phyloP scores from a whole-genome alignment of 1,284 basidiomycete species.

The Pholiota adiposa region DNA sequence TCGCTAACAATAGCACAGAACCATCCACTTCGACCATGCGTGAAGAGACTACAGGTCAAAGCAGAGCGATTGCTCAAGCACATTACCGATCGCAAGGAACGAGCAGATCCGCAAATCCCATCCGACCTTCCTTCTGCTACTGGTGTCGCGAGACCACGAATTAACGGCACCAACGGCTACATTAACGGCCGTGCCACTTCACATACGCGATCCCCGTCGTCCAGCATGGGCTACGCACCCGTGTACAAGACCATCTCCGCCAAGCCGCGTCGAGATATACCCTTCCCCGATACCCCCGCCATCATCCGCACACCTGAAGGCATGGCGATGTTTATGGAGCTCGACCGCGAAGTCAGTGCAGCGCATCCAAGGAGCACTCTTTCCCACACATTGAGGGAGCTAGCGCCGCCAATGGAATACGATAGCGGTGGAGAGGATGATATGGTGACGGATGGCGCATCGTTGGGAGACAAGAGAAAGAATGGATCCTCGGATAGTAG shows the following conservation, averaged over 20 bases:
- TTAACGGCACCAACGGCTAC: constrained; percentile 40
- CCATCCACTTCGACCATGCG: constrained; percentile 84
- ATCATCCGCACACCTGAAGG: constrained; percentile 78
- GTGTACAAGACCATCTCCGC: constrained; percentile 9
- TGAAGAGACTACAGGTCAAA: constrained; percentile 76
- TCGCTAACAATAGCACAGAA: constrained; percentile 35
- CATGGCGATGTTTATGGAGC: constrained; percentile 67
- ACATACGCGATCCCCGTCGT: constrained; percentile 38
- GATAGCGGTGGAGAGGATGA: constrained; percentile 45
- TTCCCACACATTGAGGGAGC: constrained; percentile 43
- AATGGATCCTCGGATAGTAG: constrained; percentile 38
- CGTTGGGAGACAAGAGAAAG: constrained; percentile 65
- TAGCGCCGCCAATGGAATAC: constrained; percentile 42
- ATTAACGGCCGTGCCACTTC: constrained; percentile 36
- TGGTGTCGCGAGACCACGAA: constrained; percentile 33
- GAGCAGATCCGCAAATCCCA: constrained; percentile 65
- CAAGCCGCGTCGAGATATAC: constrained; percentile 37
- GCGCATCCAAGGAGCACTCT: constrained; percentile 21
- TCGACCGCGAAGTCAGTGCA: constrained; percentile 50
- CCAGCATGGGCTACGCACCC: constrained; percentile 12
- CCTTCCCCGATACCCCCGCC: constrained; percentile 71
- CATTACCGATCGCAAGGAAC: constrained; percentile 87
- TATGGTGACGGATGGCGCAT: constrained; percentile 36
- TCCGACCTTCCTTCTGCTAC: constrained; percentile 44
- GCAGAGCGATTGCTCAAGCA: constrained; percentile 85